Evolutionary conservation across 345 rosid genomes (phyloP).

Genomic region (Acer campestre): DNA sequence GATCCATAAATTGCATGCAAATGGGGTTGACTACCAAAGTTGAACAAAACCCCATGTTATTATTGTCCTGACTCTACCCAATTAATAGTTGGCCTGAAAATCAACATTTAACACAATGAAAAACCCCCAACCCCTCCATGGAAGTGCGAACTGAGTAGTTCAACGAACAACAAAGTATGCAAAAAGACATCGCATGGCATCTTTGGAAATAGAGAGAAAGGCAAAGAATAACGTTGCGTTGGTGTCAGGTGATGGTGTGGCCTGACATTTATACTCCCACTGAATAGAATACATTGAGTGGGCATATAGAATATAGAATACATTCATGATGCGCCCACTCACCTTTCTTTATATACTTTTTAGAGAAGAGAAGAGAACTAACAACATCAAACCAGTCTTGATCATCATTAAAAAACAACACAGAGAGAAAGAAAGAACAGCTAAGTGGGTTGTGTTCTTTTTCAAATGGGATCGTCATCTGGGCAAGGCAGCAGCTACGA

Average conservation of each 20-base stretch:
- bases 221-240: slow-evolving; percentile 39
- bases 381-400: slow-evolving; percentile 15
- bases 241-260: slow-evolving; percentile 41
- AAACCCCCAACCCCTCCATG: neutral
- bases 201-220: neutral
- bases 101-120: slow-evolving; percentile 19
- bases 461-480: slow-evolving; percentile 79
- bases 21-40: neutral
- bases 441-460: neutral
- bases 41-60: too few relatives aligned
- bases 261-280: too few relatives aligned
- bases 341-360: slow-evolving; percentile 26
- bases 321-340: slow-evolving; percentile 41
- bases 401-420: slow-evolving; percentile 39
- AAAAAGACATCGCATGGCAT: neutral
- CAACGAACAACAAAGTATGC: neutral
- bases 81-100: neutral
- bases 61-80: too few relatives aligned
- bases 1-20: neutral
- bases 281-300: too few relatives aligned
- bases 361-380: neutral
- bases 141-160: neutral
- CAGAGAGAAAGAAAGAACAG: slow-evolving; percentile 8
- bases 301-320: too few relatives aligned
- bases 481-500: slow-evolving; percentile 69